Evolutionary conservation across 352 stramenopile genomes (phyloP).

Genomic region (Globisporangium megalacanthum): DNA sequence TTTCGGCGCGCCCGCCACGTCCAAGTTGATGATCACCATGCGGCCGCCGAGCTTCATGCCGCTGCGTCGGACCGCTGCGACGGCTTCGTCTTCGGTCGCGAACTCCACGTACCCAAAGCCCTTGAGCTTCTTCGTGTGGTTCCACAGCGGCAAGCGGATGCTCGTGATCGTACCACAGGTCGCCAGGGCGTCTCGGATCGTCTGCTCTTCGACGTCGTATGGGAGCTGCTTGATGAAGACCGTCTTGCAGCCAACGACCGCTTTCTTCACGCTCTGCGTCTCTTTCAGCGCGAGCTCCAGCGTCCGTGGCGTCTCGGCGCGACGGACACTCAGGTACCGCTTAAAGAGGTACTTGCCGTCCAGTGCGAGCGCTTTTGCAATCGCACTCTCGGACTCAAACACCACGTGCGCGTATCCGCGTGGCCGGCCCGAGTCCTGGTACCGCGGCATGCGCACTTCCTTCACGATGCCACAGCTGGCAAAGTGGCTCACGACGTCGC

Average conservation of each 20-base stretch:
- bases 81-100: conserved; percentile 64
- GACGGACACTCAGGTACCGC: conserved; percentile 88
- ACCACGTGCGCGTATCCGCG: conserved; percentile 92
- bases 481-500: conserved; percentile 91
- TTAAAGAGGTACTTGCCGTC: conserved; percentile 87
- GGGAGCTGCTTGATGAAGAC: conserved; percentile 95
- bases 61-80: conserved; percentile 62
- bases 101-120: conserved; percentile 95
- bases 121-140: conserved; percentile 93
- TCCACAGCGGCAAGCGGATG: conserved; percentile 91
- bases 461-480: conserved; percentile 82
- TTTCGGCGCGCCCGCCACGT: conserved; percentile 88
- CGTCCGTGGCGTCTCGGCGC: conserved; percentile 63
- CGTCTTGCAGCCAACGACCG: conserved; percentile 82
- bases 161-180: conserved; percentile 88
- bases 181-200: conserved; percentile 79
- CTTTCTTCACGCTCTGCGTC: conserved; percentile 59
- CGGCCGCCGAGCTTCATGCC: conserved; percentile 86
- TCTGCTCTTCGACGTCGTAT: conserved; percentile 87
- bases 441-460: conserved; percentile 91
- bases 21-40: conserved; percentile 91
- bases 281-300: conserved; percentile 69
- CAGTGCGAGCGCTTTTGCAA: conserved; percentile 78
- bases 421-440: conserved; percentile 89
- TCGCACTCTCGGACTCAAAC: conserved; percentile 72